These are phyloP conservation scores for Hagleromyces aurorensis DNA, from an alignment of 805 yeast genomes.

Conservation along the genomic window DNA sequence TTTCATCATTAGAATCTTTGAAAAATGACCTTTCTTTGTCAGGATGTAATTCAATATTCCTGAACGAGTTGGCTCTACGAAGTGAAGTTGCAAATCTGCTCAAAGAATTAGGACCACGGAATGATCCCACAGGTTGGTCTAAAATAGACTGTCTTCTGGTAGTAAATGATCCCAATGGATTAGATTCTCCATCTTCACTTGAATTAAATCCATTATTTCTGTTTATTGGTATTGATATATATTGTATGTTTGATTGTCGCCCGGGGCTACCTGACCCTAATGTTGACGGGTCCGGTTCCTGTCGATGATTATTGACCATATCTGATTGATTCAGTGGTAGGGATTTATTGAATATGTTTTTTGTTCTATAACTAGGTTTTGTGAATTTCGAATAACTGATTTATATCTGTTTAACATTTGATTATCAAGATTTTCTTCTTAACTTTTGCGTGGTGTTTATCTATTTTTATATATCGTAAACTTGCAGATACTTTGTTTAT, in stretches of 20 bases:
- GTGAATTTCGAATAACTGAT: too few species aligned
- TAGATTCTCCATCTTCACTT: conserved; percentile 5
- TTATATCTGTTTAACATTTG: too few species aligned
- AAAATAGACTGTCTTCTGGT: conserved; percentile 34
- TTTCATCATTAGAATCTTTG: conserved; percentile 49
- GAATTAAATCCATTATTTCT: conserved; percentile 11
- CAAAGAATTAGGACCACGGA: conserved; percentile 58
- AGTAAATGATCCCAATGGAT: conserved; percentile 4
- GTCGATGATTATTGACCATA: too few species aligned
- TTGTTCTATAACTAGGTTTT: too few species aligned
- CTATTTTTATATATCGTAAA: too few species aligned
- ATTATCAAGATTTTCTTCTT: too few species aligned
- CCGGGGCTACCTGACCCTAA: too few species aligned
- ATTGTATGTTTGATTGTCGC: conserved; percentile 20
- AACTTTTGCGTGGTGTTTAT: too few species aligned
- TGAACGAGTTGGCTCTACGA: conserved; percentile 70
- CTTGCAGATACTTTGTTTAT: too few species aligned
- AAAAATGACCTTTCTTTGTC: conserved; percentile 52
- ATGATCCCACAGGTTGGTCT: conserved; percentile 47
- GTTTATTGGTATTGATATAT: conserved; percentile 28
- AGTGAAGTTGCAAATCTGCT: conserved; percentile 74
- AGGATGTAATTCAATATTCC: conserved; percentile 40
- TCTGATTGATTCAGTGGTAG: too few species aligned
- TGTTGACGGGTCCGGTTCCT: too few species aligned
- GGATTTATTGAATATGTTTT: too few species aligned